Base-by-base conservation (phyloP, 2,329 filamentous ascomycete genomes). In the Exophiala xenobiotica region DNA sequence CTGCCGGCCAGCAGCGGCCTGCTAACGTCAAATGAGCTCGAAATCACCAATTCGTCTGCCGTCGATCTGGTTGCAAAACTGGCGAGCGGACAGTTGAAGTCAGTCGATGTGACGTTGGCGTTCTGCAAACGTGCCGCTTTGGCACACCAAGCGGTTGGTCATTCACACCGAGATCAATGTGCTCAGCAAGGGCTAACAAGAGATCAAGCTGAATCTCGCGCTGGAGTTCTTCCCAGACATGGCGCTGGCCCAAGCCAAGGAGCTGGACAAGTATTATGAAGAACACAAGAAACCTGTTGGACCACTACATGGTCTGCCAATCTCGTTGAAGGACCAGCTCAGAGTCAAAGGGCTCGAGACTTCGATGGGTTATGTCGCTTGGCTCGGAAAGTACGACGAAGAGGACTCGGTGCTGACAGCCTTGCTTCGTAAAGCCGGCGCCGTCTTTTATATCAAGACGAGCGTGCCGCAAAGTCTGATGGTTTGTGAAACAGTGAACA, bases 401-500 rank as follows among this genome's bases (percentile, higher is more conserved):
- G 38, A 40, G 19, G 38, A 40, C 27, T 39, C 60, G 4, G 47
- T 58, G 16, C 51, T 64, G 29, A 56, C 59, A 2, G 51, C 56
- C 4, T 54, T 80, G 1, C 68, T 82, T 1, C 64, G 71, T 35
- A 67, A 63, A 0, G 71, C 74, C 2, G 80, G 80, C 4, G 79
- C 78, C 8, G 70, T 82, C 22, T 72, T 79, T 56, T 81, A 79
- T 61, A 76, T 78, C 56, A 81, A 81, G 68, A 81, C 79, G 0
- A 80, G 77, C 56, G 73, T 80, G 3, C 78, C 79, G 0, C 84
- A 81, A 1, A 81, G 81, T 9, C 83, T 86, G 76, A 86, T 87
- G 83, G 84, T 85, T 45, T 78, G 81, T 9, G 84, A 87, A 63
- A 79, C 75, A 1, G 79, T 84, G 12, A 87, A 86, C 67, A 84